Evolutionary conservation across 1,284 basidiomycete genomes (phyloP).

Genomic region (Thelephora terrestris): DNA sequence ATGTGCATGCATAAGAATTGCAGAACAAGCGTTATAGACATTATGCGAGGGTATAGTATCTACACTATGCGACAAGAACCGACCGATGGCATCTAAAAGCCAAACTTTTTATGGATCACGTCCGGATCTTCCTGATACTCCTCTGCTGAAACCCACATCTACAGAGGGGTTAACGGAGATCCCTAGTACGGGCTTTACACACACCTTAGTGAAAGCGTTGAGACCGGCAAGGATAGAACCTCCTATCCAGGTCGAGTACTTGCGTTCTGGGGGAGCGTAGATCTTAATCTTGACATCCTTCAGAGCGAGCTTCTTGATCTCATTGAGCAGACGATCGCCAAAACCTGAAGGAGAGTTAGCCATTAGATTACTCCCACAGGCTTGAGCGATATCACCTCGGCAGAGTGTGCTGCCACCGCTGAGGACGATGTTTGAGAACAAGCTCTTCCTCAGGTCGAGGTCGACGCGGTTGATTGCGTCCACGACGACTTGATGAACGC

Average conservation of each 20-base stretch:
- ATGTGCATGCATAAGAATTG: slow-evolving; percentile 30
- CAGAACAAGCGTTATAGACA: slow-evolving; percentile 2
- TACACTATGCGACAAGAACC: slow-evolving; percentile 8
- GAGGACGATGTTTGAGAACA: slow-evolving; percentile 95
- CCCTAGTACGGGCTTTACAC: not conserved
- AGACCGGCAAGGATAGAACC: slow-evolving; percentile 93
- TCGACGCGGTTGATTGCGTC: slow-evolving; percentile 83
- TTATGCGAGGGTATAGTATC: not conserved
- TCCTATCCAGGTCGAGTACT: slow-evolving; percentile 99
- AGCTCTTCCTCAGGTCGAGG: slow-evolving; percentile 86
- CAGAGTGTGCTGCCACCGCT: slow-evolving; percentile 95
- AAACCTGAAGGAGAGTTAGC: slow-evolving; percentile 51
- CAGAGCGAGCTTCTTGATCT: slow-evolving; percentile 93
- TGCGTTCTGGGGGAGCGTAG: slow-evolving; percentile 98
- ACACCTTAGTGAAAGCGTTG: slow-evolving; percentile 95
- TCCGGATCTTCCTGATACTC: slow-evolving; percentile 99
- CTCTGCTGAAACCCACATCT: slow-evolving; percentile 99
- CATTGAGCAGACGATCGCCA: slow-evolving; percentile 90
- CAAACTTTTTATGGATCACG: slow-evolving; percentile 89
- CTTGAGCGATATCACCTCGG: slow-evolving; percentile 47
- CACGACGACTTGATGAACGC: slow-evolving; percentile 92
- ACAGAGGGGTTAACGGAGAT: slow-evolving; percentile 1
- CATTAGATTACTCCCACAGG: not conserved
- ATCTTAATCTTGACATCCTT: slow-evolving; percentile 99
- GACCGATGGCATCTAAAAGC: slow-evolving; percentile 38